These are phyloP conservation scores for Thraustochytrium sp. DNA, from an alignment of 352 stramenopile species.

Conservation along the genomic window DNA sequence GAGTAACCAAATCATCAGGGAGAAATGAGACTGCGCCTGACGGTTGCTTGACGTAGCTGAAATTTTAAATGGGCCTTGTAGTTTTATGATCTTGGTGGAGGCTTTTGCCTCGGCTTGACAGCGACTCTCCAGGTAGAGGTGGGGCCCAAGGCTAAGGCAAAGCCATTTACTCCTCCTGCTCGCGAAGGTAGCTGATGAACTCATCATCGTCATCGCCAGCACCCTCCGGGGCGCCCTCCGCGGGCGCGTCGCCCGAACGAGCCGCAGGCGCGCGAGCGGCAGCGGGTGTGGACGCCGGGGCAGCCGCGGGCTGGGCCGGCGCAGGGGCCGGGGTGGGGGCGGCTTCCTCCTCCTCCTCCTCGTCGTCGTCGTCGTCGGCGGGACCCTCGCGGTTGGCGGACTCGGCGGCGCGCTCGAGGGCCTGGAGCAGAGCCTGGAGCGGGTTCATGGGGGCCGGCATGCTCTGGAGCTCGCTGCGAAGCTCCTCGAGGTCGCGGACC, in stretches of 20 bases:
- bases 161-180: not conserved
- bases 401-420: not conserved
- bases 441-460: slow-evolving; percentile 12
- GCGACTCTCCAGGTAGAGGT: too few relatives aligned
- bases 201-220: not conserved
- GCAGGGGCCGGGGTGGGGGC: not conserved
- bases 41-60: too few relatives aligned
- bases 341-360: not conserved
- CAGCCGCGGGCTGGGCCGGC: too few relatives aligned
- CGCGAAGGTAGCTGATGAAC: not conserved
- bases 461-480: not conserved
- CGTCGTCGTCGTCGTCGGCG: not conserved
- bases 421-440: not conserved
- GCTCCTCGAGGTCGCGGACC: not conserved
- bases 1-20: too few relatives aligned
- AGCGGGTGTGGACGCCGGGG: too few relatives aligned
- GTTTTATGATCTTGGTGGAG: too few relatives aligned
- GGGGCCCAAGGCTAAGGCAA: too few relatives aligned
- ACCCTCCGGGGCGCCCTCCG: too few relatives aligned
- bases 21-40: not conserved
- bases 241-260: too few relatives aligned
- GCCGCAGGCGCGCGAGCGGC: too few relatives aligned
- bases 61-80: too few relatives aligned
- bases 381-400: not conserved
- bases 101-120: too few relatives aligned